These are phyloP conservation scores for Ganoderma boninense DNA, from an alignment of 1,284 basidiomycete species.

Conservation along the genomic window DNA sequence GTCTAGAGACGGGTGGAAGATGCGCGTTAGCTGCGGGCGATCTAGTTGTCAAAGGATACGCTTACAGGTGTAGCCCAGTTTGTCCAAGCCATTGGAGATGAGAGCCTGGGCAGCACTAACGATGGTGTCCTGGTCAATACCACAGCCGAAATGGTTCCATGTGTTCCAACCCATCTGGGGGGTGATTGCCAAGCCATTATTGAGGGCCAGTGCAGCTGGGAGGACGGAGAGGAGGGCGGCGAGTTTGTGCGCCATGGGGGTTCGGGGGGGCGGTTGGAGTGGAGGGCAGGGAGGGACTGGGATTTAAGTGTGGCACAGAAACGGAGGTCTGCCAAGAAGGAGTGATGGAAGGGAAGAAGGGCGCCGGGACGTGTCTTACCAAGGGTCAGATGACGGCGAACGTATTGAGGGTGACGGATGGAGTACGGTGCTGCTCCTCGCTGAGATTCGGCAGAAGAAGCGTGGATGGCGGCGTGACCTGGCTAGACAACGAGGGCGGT, in stretches of 20 bases:
- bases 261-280: not conserved
- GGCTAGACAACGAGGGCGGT: slow-evolving; percentile 10
- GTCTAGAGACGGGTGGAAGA: slow-evolving; percentile 32
- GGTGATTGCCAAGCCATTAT: slow-evolving; percentile 48
- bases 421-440: slow-evolving; percentile 4
- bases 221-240: slow-evolving; percentile 24
- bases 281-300: not conserved
- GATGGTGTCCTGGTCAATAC: slow-evolving; percentile 45
- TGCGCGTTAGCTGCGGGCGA: not conserved
- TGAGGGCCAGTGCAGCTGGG: slow-evolving; percentile 29
- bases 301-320: slow-evolving; percentile 4
- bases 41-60: not conserved
- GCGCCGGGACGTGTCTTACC: not conserved
- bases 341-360: slow-evolving; percentile 2
- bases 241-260: slow-evolving; percentile 22
- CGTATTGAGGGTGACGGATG: slow-evolving; percentile 13
- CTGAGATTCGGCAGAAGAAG: slow-evolving; percentile 2
- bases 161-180: slow-evolving; percentile 53
- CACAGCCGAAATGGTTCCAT: slow-evolving; percentile 48
- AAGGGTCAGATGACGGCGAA: slow-evolving; percentile 20
- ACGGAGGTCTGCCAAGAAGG: not conserved
- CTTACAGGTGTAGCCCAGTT: slow-evolving; percentile 45
- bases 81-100: slow-evolving; percentile 38
- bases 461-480: slow-evolving; percentile 14
- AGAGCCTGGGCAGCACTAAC: slow-evolving; percentile 43